Evolutionary conservation across 2,329 filamentous ascomycete genomes (phyloP).

Genomic region (Septoria petroselini): DNA sequence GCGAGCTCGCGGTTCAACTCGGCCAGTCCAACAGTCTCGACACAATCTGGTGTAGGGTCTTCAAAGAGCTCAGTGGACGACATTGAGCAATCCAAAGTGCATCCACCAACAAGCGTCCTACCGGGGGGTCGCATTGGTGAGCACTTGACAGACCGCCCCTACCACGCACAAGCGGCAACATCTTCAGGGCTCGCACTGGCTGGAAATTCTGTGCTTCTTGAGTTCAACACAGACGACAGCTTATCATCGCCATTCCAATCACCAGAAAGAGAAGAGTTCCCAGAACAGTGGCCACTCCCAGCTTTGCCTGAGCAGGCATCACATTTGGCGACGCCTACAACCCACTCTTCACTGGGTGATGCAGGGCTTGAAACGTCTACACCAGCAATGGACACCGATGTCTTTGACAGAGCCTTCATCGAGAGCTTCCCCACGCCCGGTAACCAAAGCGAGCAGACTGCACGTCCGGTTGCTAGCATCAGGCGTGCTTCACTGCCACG

Average conservation of each 20-base stretch:
- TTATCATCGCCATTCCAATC: slow-evolving; percentile 15
- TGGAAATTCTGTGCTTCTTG: background rate
- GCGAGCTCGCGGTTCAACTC: slow-evolving; percentile 10
- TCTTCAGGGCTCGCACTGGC: background rate
- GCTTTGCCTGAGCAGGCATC: background rate
- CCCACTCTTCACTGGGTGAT: background rate
- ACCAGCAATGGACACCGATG: slow-evolving; percentile 31
- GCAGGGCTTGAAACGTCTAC: slow-evolving; percentile 24
- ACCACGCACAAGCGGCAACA: background rate
- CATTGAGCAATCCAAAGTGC: background rate
- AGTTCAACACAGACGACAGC: slow-evolving; percentile 16
- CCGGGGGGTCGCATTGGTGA: background rate
- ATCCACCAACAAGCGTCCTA: background rate
- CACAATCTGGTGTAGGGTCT: slow-evolving; percentile 6
- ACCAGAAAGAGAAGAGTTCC: slow-evolving; percentile 11
- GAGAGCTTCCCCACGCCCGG: slow-evolving; percentile 29
- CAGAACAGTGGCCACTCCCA: slow-evolving; percentile 30
- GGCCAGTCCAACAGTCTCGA: slow-evolving; percentile 8
- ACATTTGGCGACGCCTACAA: background rate
- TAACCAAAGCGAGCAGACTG: background rate
- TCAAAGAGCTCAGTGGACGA: slow-evolving; percentile 13
- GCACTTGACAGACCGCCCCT: background rate
- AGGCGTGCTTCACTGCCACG: slow-evolving; percentile 19
- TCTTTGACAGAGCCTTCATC: slow-evolving; percentile 37
- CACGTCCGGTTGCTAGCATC: slow-evolving; percentile 26